These are phyloP conservation scores for Globisporangium apiculatum DNA, from an alignment of 352 stramenopile genomes.

Conservation along the genomic window DNA sequence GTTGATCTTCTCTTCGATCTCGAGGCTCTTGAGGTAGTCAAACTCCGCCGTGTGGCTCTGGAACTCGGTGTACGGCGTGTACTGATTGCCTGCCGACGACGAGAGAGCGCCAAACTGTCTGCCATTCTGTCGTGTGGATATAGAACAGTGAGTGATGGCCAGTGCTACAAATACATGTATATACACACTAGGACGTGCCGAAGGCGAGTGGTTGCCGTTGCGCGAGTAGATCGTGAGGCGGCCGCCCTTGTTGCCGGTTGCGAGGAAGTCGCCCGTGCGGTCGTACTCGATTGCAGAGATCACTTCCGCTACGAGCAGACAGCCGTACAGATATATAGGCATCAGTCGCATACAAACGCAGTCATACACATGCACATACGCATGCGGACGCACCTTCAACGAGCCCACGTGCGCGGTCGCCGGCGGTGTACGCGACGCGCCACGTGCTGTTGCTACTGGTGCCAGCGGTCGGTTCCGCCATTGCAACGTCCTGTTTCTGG, in stretches of 20 bases:
- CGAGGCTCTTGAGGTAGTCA: slow-evolving; percentile 96
- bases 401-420: slow-evolving; percentile 47
- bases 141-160: too few species aligned
- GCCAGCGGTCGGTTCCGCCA: slow-evolving; percentile 15
- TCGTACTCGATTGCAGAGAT: slow-evolving; percentile 95
- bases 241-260: slow-evolving; percentile 92
- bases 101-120: slow-evolving; percentile 21
- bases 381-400: slow-evolving; percentile 40
- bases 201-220: slow-evolving; percentile 16
- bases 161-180: slow-evolving; percentile 18
- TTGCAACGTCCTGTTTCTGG: slow-evolving; percentile 1
- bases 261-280: slow-evolving; percentile 85
- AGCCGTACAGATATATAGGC: too few species aligned
- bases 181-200: slow-evolving; percentile 4
- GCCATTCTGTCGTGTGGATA: slow-evolving; percentile 17
- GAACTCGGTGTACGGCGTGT: slow-evolving; percentile 88
- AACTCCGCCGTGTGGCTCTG: slow-evolving; percentile 97
- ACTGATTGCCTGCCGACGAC: slow-evolving; percentile 24
- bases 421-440: slow-evolving; percentile 39
- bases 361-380: neutral
- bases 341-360: too few species aligned
- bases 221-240: slow-evolving; percentile 88
- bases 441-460: slow-evolving; percentile 26
- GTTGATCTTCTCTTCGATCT: slow-evolving; percentile 98
- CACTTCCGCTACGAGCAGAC: slow-evolving; percentile 68